Conservation (phyloP, 768 basidiomycete species). For the Suillus subluteus region DNA sequence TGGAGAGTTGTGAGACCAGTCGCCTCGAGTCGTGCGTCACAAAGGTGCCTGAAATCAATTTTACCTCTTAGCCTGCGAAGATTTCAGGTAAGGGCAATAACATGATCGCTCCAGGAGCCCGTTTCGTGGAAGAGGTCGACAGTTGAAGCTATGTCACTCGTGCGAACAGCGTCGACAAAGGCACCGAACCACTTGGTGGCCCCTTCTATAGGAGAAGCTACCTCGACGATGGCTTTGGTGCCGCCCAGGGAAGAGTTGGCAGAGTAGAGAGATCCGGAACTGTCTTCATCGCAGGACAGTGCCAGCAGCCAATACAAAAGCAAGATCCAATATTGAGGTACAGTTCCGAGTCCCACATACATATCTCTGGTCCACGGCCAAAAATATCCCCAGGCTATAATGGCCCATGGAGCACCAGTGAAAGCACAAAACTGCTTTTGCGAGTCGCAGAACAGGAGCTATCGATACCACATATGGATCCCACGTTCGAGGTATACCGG, state of each 20-base stretch:
- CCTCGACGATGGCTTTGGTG: conserved; percentile 16
- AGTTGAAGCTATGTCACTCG: conserved; percentile 8
- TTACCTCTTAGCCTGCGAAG: conserved; percentile 47
- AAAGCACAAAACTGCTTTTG: neutral
- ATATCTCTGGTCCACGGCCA: neutral
- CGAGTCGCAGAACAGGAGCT: neutral
- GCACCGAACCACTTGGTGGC: conserved; percentile 24
- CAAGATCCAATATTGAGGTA: neutral
- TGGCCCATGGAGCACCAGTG: neutral
- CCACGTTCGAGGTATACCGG: neutral
- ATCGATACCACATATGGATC: neutral
- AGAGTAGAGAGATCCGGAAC: conserved; percentile 1
- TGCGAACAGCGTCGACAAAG: conserved; percentile 15
- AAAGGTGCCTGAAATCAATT: conserved; percentile 38
- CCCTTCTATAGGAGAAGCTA: conserved; percentile 14
- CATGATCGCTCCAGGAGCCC: conserved; percentile 51
- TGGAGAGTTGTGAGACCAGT: conserved; percentile 23
- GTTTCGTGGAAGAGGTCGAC: conserved; percentile 24
- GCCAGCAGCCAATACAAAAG: neutral
- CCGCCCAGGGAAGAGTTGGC: conserved; percentile 26
- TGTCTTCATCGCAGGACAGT: neutral
- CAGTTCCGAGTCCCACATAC: neutral
- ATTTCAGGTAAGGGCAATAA: conserved; percentile 55
- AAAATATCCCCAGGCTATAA: neutral
- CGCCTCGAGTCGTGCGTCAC: conserved; percentile 38